A percentile compares a stretch with the other conserved stretches of the same genome.
phyloP scores from a whole-genome alignment of 768 basidiomycete species.

The Mycena maculata region DNA sequence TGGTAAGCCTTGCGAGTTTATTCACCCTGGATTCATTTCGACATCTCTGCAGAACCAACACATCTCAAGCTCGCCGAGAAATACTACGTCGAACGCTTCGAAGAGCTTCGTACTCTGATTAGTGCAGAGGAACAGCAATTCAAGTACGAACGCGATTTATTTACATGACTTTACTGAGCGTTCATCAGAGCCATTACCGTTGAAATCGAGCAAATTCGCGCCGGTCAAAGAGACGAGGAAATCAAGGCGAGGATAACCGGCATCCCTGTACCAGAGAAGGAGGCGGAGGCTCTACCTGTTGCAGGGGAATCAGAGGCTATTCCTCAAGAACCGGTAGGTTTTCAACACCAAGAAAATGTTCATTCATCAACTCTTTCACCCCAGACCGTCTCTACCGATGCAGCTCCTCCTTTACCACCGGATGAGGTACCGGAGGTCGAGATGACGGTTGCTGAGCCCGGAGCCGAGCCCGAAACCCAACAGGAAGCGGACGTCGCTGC shows the following conservation, averaged over 20 bases:
- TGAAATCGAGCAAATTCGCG: slow-evolving; percentile 53
- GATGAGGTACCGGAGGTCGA: slow-evolving; percentile 23
- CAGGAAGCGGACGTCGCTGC: slow-evolving; percentile 27
- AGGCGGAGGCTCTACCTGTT: background rate
- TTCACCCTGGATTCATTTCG: slow-evolving; percentile 17
- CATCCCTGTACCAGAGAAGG: slow-evolving; percentile 7
- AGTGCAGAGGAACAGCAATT: slow-evolving; percentile 80
- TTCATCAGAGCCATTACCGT: slow-evolving; percentile 65
- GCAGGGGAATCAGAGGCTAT: slow-evolving; percentile 3
- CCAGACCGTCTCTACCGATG: slow-evolving; percentile 16
- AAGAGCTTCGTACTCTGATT: slow-evolving; percentile 80
- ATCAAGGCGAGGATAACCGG: slow-evolving; percentile 24
- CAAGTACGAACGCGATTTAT: slow-evolving; percentile 60
- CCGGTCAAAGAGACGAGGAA: slow-evolving; percentile 29
- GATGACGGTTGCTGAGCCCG: slow-evolving; percentile 25
- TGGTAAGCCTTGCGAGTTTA: slow-evolving; percentile 53
- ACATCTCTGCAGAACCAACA: slow-evolving; percentile 60
- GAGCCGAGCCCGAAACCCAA: slow-evolving; percentile 22
- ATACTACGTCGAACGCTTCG: slow-evolving; percentile 75
- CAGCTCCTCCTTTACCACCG: background rate
- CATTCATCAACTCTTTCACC: background rate
- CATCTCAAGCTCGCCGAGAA: slow-evolving; percentile 81
- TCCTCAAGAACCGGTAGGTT: slow-evolving; percentile 2
- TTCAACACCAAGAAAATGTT: background rate
- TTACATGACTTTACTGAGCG: background rate